Conservation (phyloP, 2,329 filamentous ascomycete species). For the Neofusicoccum kwambonambiense region DNA sequence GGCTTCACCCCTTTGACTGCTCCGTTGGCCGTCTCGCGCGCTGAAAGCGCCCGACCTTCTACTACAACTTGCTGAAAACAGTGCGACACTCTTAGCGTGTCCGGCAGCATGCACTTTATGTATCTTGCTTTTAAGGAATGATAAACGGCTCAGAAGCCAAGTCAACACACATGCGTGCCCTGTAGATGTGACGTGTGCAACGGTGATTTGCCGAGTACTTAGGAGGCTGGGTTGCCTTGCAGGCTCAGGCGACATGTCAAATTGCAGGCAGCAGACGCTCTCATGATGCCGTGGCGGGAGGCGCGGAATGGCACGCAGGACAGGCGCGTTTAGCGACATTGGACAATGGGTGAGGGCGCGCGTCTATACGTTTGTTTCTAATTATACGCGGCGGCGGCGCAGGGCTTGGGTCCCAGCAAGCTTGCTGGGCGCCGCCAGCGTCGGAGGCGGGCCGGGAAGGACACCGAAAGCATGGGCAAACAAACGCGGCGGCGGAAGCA, state of each 20-base stretch:
- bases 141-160: conserved; percentile 7
- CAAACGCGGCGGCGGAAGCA: background rate
- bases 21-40: background rate
- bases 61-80: background rate
- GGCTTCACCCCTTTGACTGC: background rate
- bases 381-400: background rate
- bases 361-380: background rate
- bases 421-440: background rate
- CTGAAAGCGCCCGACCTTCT: background rate
- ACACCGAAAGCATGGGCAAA: background rate
- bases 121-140: conserved; percentile 16
- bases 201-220: background rate
- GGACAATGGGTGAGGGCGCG: background rate
- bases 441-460: background rate
- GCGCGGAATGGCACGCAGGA: no score
- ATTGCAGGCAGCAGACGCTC: no score
- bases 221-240: no score
- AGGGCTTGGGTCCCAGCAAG: background rate
- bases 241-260: no score
- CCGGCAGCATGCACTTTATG: background rate
- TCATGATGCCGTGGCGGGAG: no score
- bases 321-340: no score
- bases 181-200: background rate
- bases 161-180: background rate
- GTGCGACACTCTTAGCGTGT: background rate